Conservation (phyloP, 768 basidiomycete species). For the Jaapia argillacea region DNA sequence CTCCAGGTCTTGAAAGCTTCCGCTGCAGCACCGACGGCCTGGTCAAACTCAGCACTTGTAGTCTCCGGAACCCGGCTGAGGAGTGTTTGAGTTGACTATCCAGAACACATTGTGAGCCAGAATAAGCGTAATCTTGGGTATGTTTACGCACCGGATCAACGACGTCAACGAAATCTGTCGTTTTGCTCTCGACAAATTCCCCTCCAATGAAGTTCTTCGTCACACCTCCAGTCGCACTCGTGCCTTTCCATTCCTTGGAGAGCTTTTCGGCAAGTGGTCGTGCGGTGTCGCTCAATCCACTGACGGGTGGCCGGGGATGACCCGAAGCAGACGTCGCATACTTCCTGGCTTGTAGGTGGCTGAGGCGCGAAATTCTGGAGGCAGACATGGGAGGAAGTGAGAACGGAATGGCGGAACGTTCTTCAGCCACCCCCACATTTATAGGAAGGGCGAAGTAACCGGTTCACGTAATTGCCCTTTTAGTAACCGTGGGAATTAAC, state of each 20-base stretch:
- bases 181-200: conserved; percentile 76
- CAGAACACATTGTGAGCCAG: not conserved
- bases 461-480: not conserved
- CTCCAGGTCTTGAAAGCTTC: conserved; percentile 88
- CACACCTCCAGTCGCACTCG: conserved; percentile 71
- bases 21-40: conserved; percentile 76
- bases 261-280: conserved; percentile 58
- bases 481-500: no score
- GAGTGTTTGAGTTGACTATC: conserved; percentile 81
- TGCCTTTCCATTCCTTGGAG: conserved; percentile 77
- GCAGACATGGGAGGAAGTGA: not conserved
- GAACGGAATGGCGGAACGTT: not conserved
- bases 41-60: conserved; percentile 67
- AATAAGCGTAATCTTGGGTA: not conserved
- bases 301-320: conserved; percentile 18
- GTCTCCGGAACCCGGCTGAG: conserved; percentile 89
- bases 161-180: conserved; percentile 76
- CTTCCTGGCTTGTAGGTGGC: not conserved
- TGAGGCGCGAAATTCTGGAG: not conserved
- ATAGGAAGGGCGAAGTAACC: not conserved
- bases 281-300: conserved; percentile 43
- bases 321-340: conserved; percentile 12
- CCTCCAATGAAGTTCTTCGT: conserved; percentile 93
- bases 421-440: not conserved
- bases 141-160: conserved; percentile 67